A percentile compares a stretch with the other conserved stretches of the same genome.
Conservation (phyloP, 2,329 filamentous ascomycete genomes). For the Aureobasidium sp. region DNA sequence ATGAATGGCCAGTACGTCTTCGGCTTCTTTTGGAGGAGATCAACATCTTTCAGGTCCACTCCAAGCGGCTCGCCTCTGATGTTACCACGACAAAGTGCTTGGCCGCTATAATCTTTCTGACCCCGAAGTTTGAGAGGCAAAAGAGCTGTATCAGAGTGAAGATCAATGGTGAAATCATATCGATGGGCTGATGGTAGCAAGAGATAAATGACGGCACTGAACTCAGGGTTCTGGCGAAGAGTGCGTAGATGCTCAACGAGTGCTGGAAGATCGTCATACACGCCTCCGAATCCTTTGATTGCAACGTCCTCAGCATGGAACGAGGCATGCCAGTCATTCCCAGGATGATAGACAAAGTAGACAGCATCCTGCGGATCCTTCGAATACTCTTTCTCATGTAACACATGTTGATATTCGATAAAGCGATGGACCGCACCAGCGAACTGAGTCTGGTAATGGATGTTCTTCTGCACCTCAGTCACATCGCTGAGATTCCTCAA, state of each 20-base stretch:
- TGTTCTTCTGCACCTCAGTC: neutral
- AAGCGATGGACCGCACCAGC: neutral
- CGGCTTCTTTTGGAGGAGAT: neutral
- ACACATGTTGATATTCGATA: constrained; percentile 1
- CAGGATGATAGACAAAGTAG: constrained; percentile 10
- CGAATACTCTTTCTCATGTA: neutral
- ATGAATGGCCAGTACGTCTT: neutral
- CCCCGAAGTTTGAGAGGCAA: constrained; percentile 1
- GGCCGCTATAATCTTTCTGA: neutral
- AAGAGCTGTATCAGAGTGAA: neutral
- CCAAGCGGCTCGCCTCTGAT: neutral
- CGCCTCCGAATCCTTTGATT: neutral
- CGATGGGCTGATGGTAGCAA: constrained; percentile 1
- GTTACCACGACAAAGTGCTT: neutral
- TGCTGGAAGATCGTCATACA: neutral
- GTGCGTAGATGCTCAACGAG: neutral
- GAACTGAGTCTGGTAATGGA: constrained; percentile 7
- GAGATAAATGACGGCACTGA: neutral
- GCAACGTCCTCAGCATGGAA: neutral
- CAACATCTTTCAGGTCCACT: neutral
- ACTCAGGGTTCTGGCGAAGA: neutral
- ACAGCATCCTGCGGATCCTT: neutral
- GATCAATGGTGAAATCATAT: neutral
- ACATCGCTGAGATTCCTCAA: neutral
- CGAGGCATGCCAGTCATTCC: constrained; percentile 6